These are phyloP conservation scores for Rutstroemia sp. DNA, from an alignment of 2,329 filamentous ascomycete species.

Conservation along the genomic window DNA sequence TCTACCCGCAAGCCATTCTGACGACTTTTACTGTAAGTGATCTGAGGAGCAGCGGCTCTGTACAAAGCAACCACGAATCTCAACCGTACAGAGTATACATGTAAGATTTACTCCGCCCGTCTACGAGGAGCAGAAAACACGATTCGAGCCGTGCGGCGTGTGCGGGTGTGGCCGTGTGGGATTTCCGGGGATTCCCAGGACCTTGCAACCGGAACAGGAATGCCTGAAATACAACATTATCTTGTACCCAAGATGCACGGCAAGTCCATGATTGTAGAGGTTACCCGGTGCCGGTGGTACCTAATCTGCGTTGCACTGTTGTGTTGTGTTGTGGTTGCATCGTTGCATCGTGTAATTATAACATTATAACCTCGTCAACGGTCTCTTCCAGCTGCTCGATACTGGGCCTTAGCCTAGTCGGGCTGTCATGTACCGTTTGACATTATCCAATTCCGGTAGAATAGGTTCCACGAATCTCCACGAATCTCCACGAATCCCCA, in stretches of 20 bases:
- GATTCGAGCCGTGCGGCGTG: background rate
- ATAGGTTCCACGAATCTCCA: background rate
- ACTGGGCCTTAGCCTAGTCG: background rate
- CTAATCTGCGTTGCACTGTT: slow-evolving; percentile 7
- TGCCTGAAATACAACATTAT: slow-evolving; percentile 5
- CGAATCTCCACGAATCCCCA: slow-evolving; percentile 1
- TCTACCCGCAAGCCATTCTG: background rate
- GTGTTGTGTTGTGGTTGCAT: background rate
- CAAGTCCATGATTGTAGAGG: background rate
- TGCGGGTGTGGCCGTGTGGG: slow-evolving; percentile 10
- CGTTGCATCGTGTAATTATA: slow-evolving; percentile 1
- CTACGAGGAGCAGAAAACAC: background rate
- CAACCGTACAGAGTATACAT: background rate
- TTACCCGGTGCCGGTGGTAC: background rate
- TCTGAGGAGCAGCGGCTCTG: no score
- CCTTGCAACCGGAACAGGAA: slow-evolving; percentile 10
- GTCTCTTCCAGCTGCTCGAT: background rate
- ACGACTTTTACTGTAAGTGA: background rate
- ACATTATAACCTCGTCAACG: slow-evolving; percentile 7
- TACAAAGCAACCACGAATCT: background rate
- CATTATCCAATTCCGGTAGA: slow-evolving; percentile 6
- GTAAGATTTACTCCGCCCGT: background rate
- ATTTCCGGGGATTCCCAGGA: slow-evolving; percentile 8
- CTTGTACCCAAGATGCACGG: background rate
- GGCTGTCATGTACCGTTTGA: slow-evolving; percentile 2